These are phyloP conservation scores for Trichoderma koningiopsis DNA, from an alignment of 2,329 filamentous ascomycete genomes.

Conservation along the genomic window DNA sequence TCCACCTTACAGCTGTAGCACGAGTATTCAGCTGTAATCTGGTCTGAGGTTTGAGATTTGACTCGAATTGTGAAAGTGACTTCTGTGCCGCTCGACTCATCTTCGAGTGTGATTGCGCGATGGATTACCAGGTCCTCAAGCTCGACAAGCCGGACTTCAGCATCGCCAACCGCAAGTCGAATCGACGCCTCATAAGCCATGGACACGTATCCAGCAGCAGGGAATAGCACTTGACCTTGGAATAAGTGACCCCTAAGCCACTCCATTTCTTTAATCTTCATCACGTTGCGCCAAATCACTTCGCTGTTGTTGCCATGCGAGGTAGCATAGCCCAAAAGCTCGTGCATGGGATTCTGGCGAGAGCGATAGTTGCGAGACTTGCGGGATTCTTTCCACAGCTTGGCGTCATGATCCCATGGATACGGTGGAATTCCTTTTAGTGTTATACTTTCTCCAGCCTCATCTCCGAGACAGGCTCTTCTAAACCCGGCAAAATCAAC, in stretches of 20 bases:
- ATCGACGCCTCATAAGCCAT: neutral
- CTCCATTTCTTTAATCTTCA: neutral
- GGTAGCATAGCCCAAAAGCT: neutral
- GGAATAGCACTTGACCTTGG: neutral
- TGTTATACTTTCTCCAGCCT: no score
- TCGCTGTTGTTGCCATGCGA: neutral
- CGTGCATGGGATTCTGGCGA: neutral
- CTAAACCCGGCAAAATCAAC: no score
- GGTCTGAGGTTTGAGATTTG: no score
- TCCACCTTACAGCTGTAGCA: no score
- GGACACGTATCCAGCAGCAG: conserved; percentile 12
- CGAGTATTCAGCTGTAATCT: no score
- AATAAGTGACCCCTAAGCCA: neutral
- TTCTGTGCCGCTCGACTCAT: no score
- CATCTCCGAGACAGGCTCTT: no score
- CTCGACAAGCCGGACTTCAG: no score
- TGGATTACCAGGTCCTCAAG: no score
- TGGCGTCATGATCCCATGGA: neutral
- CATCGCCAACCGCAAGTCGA: no score
- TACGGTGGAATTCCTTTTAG: neutral
- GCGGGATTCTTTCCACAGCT: neutral
- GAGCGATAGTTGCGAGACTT: neutral
- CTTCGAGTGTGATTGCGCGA: no score
- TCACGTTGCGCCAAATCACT: neutral
- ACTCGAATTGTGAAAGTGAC: neutral